Base-by-base conservation (phyloP, 2,329 filamentous ascomycete genomes). In the Chaetomium sp. region DNA sequence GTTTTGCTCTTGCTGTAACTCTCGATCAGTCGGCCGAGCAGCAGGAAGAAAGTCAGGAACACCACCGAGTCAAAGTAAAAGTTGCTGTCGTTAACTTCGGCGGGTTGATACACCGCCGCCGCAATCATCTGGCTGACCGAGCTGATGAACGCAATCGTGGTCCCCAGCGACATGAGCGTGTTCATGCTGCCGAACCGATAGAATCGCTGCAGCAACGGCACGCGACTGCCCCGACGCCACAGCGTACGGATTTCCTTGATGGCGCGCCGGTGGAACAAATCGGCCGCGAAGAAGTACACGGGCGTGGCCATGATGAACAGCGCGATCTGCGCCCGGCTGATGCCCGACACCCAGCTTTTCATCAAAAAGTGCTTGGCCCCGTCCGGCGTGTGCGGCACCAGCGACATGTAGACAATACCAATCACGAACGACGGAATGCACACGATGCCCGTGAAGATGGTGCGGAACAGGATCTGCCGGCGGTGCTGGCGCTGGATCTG, bases 141-240 rank as follows among this genome's bases (percentile, higher is more conserved):
- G 0, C 89, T 86, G 59, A 95, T 75, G 68, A 95, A 96, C 1
- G 91, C 91, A 58, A 96, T 89, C 2, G 84, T 87, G 0, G 91
- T 95, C 5, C 91, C 91, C 2, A 95, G 78, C 6, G 88, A 94
- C 71, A 96, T 91, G 57, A 96, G 79, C 74, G 95, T 87, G 67
- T 95, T 95, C 91, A 96, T 96, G 74, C 91, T 96, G 7, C 91
- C 91, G 66, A 96, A 96, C n/a, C 88, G 85, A 69, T 91, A 90
- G 66, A 96, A 91, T 11, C 91, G 79, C 62, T 86, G 81, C 12
- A 88, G 64, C 4, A 95, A 68, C 0, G 89, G 88, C 1, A 86
- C 86, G 40, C 79, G 82, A 67, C 89, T 95, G 34, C 84, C 81
- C 2, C 75, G 83, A 27, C 87, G 80, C 91, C 91, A 96, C 60